Evolutionary conservation across 768 basidiomycete species (phyloP).

Genomic region (Sarcomyxa edulis): DNA sequence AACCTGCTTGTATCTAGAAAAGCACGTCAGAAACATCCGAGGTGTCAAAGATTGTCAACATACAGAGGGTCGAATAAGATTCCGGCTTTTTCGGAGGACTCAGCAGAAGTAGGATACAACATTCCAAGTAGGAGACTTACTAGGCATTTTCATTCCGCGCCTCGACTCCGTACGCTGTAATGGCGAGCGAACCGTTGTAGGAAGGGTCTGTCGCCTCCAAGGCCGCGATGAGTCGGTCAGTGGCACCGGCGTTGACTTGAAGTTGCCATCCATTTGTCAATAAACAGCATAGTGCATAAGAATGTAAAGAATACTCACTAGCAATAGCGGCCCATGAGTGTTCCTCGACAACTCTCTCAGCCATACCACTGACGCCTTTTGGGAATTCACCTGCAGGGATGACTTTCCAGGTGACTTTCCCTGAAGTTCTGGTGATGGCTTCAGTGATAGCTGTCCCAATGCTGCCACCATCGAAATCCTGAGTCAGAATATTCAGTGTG

Average conservation of each 20-base stretch:
- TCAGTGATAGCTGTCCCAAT: conserved; percentile 43
- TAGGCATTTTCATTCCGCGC: conserved; percentile 57
- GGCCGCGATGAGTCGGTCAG: conserved; percentile 27
- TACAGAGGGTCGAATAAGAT: conserved; percentile 26
- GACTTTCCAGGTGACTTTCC: conserved; percentile 38
- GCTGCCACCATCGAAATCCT: conserved; percentile 59
- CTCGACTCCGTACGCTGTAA: conserved; percentile 41
- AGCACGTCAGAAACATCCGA: too few species aligned
- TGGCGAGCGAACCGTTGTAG: conserved; percentile 43
- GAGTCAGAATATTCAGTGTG: not conserved
- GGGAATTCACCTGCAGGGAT: conserved; percentile 38
- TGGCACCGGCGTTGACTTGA: conserved; percentile 38
- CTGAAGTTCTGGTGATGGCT: conserved; percentile 25
- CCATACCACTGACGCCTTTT: conserved; percentile 36
- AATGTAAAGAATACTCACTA: conserved; percentile 28
- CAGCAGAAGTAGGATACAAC: not conserved
- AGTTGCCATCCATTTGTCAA: not conserved
- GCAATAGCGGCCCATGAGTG: conserved; percentile 50
- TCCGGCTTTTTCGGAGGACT: conserved; percentile 26
- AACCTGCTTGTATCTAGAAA: conserved; percentile 26
- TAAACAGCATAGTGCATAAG: not conserved
- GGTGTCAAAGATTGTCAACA: too few species aligned
- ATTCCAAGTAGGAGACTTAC: conserved; percentile 28
- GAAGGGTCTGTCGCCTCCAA: conserved; percentile 32
- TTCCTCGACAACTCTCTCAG: conserved; percentile 41